A percentile compares a stretch with the other conserved stretches of the same genome.
Evolutionary conservation across 805 yeast genomes (phyloP).

Genomic region (Lachancea thermotolerans): DNA sequence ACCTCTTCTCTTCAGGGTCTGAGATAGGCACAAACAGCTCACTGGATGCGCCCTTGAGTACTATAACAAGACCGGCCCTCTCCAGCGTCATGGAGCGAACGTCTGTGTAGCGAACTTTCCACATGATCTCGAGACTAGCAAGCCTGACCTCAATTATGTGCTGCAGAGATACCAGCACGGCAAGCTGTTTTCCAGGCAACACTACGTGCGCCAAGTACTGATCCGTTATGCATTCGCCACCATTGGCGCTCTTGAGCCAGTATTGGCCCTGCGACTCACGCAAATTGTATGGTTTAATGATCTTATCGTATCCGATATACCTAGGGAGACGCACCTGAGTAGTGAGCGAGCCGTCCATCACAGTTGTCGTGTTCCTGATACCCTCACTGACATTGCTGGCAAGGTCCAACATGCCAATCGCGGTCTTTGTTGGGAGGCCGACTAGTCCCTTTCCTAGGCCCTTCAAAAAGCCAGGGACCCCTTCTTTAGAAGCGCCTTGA

Average conservation of each 20-base stretch:
- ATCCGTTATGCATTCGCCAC: slow-evolving; percentile 69
- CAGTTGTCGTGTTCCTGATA: slow-evolving; percentile 85
- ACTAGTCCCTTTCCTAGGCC: slow-evolving; percentile 94
- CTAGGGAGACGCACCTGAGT: slow-evolving; percentile 81
- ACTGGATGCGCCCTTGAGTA: slow-evolving; percentile 45
- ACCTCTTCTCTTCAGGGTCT: slow-evolving; percentile 54
- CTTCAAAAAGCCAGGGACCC: slow-evolving; percentile 85
- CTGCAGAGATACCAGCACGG: slow-evolving; percentile 66
- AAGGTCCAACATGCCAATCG: slow-evolving; percentile 87
- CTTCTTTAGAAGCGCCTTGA: slow-evolving; percentile 82
- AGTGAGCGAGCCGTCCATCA: slow-evolving; percentile 70
- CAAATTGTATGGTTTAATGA: slow-evolving; percentile 66
- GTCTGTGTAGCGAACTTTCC: slow-evolving; percentile 63
- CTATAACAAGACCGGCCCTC: slow-evolving; percentile 68
- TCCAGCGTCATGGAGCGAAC: slow-evolving; percentile 71
- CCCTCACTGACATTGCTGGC: slow-evolving; percentile 94
- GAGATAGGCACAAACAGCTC: slow-evolving; percentile 81
- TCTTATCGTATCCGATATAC: slow-evolving; percentile 59
- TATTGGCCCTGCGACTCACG: slow-evolving; percentile 92
- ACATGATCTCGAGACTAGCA: slow-evolving; percentile 51
- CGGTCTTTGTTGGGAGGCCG: slow-evolving; percentile 94
- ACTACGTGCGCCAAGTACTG: slow-evolving; percentile 79
- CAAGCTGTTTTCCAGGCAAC: slow-evolving; percentile 72
- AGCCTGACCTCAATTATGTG: slow-evolving; percentile 64
- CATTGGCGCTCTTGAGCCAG: slow-evolving; percentile 79